These are phyloP conservation scores for Gliomastix tumulicola DNA, from an alignment of 2,329 filamentous ascomycete genomes.

Conservation along the genomic window DNA sequence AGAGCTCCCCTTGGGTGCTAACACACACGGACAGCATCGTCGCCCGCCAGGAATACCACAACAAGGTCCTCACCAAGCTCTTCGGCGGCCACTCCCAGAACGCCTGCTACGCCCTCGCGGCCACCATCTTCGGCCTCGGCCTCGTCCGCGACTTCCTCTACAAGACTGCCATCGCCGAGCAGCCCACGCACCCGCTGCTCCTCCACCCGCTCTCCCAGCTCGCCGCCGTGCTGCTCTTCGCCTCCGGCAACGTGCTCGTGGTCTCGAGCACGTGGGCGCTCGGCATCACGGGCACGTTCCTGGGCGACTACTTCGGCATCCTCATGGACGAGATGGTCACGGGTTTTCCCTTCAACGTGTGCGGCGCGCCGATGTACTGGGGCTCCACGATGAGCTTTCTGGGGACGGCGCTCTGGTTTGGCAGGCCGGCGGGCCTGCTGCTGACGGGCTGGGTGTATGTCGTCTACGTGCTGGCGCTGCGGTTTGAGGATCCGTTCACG, in stretches of 20 bases:
- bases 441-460: constrained; percentile 68
- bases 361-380: constrained; percentile 91
- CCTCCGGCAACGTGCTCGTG: constrained; percentile 75
- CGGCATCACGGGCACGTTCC: constrained; percentile 89
- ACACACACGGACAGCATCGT: constrained; percentile 57
- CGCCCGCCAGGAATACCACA: constrained; percentile 86
- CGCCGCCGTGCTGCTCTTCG: constrained; percentile 65
- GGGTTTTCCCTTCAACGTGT: constrained; percentile 92
- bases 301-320: constrained; percentile 98
- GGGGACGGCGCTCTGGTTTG: constrained; percentile 75
- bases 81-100: constrained; percentile 70
- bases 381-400: constrained; percentile 90
- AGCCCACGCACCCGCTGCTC: constrained; percentile 70
- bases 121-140: constrained; percentile 85
- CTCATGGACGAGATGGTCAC: constrained; percentile 94
- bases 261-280: constrained; percentile 85
- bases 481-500: constrained; percentile 93
- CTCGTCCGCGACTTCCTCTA: constrained; percentile 84
- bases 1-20: too few relatives aligned
- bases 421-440: constrained; percentile 78
- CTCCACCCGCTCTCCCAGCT: constrained; percentile 51
- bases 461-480: constrained; percentile 74
- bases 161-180: constrained; percentile 71
- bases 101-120: constrained; percentile 85
- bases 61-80: constrained; percentile 79